Conservation (phyloP, 2,329 filamentous ascomycete genomes). For the Xylaria sp. region DNA sequence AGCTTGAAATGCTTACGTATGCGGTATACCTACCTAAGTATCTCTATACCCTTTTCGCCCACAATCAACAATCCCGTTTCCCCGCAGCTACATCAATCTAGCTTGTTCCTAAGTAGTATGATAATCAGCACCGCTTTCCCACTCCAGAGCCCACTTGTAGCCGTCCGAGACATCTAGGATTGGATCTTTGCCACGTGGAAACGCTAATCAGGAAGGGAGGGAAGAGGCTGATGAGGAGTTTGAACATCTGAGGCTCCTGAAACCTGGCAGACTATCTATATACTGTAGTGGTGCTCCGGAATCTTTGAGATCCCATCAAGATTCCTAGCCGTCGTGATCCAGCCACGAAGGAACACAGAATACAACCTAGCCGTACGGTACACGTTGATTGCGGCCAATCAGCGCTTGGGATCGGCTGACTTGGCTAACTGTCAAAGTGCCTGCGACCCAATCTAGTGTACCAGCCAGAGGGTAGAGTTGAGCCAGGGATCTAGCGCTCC, state of each 20-base stretch:
- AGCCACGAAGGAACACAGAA: neutral
- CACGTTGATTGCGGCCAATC: slow-evolving; percentile 4
- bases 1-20: slow-evolving; percentile 12
- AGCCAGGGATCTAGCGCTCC: slow-evolving; percentile 15
- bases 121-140: slow-evolving; percentile 9
- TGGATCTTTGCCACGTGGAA: slow-evolving; percentile 22
- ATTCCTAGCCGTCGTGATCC: neutral
- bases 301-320: neutral
- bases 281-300: neutral
- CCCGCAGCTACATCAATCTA: slow-evolving; percentile 9
- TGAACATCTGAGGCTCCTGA: slow-evolving; percentile 2
- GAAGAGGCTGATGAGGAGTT: slow-evolving; percentile 12
- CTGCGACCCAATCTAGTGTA: slow-evolving; percentile 1
- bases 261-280: slow-evolving; percentile 1
- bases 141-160: slow-evolving; percentile 3
- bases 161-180: slow-evolving; percentile 9
- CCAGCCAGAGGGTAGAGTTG: slow-evolving; percentile 3
- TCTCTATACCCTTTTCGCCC: neutral
- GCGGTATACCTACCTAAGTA: neutral
- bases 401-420: neutral
- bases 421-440: slow-evolving; percentile 1
- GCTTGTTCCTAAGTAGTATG: neutral
- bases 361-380: slow-evolving; percentile 1
- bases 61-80: neutral
- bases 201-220: neutral